Percentiles rank a stretch among this genome's conserved stretches.
These are phyloP conservation scores for Chloromonas sp. DNA, from an alignment of 163 green algal genomes.

Conservation along the genomic window DNA sequence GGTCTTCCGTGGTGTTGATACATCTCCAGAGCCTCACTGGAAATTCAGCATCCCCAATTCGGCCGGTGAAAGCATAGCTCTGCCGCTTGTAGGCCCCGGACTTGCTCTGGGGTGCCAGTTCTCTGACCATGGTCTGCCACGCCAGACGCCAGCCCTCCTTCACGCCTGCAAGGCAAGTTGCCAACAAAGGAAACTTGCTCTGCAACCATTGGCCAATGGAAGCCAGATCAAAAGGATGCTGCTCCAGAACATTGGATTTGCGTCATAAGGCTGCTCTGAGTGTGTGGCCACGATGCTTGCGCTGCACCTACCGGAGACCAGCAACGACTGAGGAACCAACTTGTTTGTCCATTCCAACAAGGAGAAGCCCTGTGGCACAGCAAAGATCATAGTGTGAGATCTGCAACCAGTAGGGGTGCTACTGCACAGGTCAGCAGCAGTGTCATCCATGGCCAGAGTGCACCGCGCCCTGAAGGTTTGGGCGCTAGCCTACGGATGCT, in stretches of 20 bases:
- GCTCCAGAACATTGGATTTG: background rate
- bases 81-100: constrained; percentile 58
- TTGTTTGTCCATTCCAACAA: constrained; percentile 60
- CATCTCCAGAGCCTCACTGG: constrained; percentile 22
- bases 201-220: background rate
- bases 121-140: constrained; percentile 67
- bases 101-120: constrained; percentile 40
- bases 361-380: constrained; percentile 21
- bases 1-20: no score
- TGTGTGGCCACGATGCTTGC: no score
- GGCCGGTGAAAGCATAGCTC: constrained; percentile 45
- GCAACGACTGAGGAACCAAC: constrained; percentile 36
- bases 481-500: no score
- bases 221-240: background rate
- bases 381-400: no score
- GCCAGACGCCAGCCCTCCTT: constrained; percentile 50
- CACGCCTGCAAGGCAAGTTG: background rate
- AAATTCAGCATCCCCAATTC: constrained; percentile 44
- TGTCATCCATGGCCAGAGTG: no score
- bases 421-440: no score
- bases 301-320: constrained; percentile 44
- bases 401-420: no score
- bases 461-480: no score
- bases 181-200: background rate
- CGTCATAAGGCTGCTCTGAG: background rate